Percentiles rank a stretch among this genome's conserved stretches.
Conservation (phyloP, 164 flowering plant species). For the Taxillus chinensis region DNA sequence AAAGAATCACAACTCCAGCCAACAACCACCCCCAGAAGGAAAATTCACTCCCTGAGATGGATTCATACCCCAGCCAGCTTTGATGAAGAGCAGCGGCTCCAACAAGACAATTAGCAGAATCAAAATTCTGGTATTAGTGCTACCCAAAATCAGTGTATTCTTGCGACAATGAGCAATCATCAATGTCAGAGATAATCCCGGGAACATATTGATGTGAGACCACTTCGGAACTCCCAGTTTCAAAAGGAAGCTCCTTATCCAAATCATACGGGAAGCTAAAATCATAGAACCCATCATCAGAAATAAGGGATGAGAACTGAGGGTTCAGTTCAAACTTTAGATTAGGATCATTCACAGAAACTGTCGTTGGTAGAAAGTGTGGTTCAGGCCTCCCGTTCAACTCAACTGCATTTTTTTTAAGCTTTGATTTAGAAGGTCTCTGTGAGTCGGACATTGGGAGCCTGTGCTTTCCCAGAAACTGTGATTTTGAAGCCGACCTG, state of each 20-base stretch:
- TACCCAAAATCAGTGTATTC: constrained; percentile 50
- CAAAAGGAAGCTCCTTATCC: constrained; percentile 12
- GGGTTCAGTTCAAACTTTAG: constrained; percentile 13
- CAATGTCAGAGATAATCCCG: constrained; percentile 32
- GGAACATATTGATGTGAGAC: constrained; percentile 26
- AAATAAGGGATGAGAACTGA: not conserved
- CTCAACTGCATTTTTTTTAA: constrained; percentile 23
- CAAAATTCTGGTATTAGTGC: constrained; percentile 1
- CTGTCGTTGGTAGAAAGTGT: constrained; percentile 6
- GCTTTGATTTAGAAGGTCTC: constrained; percentile 48
- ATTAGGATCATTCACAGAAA: constrained; percentile 12
- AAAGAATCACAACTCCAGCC: too few species aligned
- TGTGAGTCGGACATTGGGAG: constrained; percentile 31
- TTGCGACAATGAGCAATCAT: constrained; percentile 28
- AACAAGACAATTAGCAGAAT: not conserved
- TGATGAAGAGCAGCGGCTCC: not conserved
- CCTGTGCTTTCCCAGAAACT: constrained; percentile 61
- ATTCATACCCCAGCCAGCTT: not conserved
- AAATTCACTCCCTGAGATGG: too few species aligned
- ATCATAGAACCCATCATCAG: constrained; percentile 14
- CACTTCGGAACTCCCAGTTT: constrained; percentile 10
- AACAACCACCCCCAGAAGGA: too few species aligned
- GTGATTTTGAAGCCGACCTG: constrained; percentile 34
- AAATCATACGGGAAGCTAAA: constrained; percentile 1
- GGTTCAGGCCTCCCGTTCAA: constrained; percentile 19